Conservation (phyloP, 768 basidiomycete species). For the Boletus rex-veris region DNA sequence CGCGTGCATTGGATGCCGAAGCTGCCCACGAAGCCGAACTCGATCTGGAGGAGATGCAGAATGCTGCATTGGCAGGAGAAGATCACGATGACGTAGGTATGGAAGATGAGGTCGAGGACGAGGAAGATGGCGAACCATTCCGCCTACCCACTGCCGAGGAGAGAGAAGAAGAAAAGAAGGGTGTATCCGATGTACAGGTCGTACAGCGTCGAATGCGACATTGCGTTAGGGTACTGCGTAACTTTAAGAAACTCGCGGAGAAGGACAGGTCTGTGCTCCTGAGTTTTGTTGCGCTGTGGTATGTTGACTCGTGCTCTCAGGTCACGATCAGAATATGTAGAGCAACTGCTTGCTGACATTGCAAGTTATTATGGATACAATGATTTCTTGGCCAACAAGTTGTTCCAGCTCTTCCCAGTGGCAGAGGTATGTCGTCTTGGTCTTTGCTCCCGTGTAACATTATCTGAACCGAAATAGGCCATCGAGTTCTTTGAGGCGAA, state of each 20-base stretch:
- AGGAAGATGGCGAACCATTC: conserved; percentile 43
- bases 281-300: background rate
- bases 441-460: background rate
- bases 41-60: conserved; percentile 62
- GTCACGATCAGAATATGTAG: conserved; percentile 84
- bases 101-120: conserved; percentile 38
- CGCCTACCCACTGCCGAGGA: conserved; percentile 69
- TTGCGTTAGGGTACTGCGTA: conserved; percentile 67
- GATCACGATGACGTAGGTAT: conserved; percentile 45
- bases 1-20: conserved; percentile 69
- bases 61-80: conserved; percentile 46
- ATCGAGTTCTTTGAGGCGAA: conserved; percentile 99
- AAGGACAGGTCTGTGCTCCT: conserved; percentile 50
- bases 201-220: conserved; percentile 80
- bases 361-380: conserved; percentile 98
- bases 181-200: conserved; percentile 66
- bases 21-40: conserved; percentile 66
- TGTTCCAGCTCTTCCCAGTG: conserved; percentile 90
- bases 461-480: conserved; percentile 49
- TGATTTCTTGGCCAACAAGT: conserved; percentile 88
- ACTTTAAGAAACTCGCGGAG: conserved; percentile 66
- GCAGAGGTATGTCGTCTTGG: conserved; percentile 61
- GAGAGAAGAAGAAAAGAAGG: conserved; percentile 65
- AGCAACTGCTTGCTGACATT: conserved; percentile 86
- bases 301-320: conserved; percentile 40